phyloP scores from a whole-genome alignment of 2,329 filamentous ascomycete species.

The Huntiella moniliformis region DNA sequence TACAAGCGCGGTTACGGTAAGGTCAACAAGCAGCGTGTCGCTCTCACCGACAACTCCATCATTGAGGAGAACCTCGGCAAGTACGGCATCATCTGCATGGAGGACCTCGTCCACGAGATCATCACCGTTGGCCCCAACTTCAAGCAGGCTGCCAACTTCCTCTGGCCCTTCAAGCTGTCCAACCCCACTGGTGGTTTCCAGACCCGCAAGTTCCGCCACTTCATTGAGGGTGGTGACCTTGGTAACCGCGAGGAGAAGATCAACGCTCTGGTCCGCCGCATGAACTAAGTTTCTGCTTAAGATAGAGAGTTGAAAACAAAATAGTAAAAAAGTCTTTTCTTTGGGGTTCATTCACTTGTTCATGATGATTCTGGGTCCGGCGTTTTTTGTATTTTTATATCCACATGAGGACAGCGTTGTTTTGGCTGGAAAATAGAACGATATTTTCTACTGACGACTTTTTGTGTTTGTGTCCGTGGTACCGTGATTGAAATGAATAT shows the following conservation, averaged over 20 bases:
- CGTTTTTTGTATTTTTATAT: slow-evolving; percentile 7
- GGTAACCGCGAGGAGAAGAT: slow-evolving; percentile 98
- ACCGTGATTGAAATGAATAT: background rate
- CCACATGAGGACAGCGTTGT: slow-evolving; percentile 10
- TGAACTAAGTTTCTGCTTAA: slow-evolving; percentile 53
- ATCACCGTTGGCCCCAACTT: slow-evolving; percentile 97
- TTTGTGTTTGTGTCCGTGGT: background rate
- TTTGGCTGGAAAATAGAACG: slow-evolving; percentile 7
- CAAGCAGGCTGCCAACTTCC: slow-evolving; percentile 98
- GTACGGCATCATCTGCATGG: slow-evolving; percentile 97
- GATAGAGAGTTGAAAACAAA: slow-evolving; percentile 13
- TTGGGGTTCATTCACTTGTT: slow-evolving; percentile 9
- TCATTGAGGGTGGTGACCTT: slow-evolving; percentile 93
- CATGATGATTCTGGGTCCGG: slow-evolving; percentile 17
- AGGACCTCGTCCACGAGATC: slow-evolving; percentile 99
- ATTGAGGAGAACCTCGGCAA: slow-evolving; percentile 94
- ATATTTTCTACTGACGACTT: slow-evolving; percentile 7
- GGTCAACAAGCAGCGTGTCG: slow-evolving; percentile 92
- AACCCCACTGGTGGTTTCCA: slow-evolving; percentile 97
- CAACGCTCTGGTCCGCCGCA: slow-evolving; percentile 88
- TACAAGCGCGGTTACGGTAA: slow-evolving; percentile 99
- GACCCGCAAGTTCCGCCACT: slow-evolving; percentile 96
- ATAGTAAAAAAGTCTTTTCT: slow-evolving; percentile 16
- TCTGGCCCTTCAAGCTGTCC: slow-evolving; percentile 99
- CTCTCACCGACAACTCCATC: slow-evolving; percentile 93